Evolutionary conservation across 2,329 filamentous ascomycete species (phyloP).

Genomic region (Pseudogymnoascus sp.): DNA sequence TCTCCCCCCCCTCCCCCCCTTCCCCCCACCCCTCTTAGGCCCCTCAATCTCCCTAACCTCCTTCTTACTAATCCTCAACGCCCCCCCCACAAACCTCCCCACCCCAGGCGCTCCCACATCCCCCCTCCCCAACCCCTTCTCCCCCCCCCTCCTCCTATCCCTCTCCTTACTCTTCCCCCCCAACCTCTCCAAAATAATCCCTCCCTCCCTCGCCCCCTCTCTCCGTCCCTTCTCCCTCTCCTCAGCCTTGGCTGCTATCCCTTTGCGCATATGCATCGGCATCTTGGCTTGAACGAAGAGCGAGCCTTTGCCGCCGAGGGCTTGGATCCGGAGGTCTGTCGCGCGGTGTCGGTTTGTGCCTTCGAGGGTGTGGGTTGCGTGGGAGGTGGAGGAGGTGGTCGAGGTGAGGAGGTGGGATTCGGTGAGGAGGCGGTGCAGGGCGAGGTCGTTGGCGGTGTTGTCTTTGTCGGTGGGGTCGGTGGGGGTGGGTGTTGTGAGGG

Average conservation of each 20-base stretch:
- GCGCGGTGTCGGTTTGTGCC: constrained; percentile 75
- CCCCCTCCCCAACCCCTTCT: constrained; percentile 41
- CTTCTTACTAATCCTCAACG: constrained; percentile 66
- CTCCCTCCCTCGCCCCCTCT: constrained; percentile 78
- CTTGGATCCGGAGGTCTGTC: constrained; percentile 73
- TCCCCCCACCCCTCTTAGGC: constrained; percentile 26
- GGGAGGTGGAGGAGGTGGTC: constrained; percentile 36
- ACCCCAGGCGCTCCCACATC: constrained; percentile 66
- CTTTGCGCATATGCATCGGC: constrained; percentile 79
- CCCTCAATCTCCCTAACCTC: constrained; percentile 69
- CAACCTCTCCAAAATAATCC: constrained; percentile 69
- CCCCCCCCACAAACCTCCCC: constrained; percentile 72
- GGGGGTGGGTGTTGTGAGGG: constrained; percentile 27
- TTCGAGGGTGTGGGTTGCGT: constrained; percentile 14
- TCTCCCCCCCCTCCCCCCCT: constrained; percentile 28
- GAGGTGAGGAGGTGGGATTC: constrained; percentile 82
- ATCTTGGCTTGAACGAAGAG: constrained; percentile 75
- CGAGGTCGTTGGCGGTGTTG: constrained; percentile 85
- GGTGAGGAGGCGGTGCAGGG: constrained; percentile 78
- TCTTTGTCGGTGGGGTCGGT: constrained; percentile 49
- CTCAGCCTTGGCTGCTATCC: constrained; percentile 63
- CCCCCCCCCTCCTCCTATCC: constrained; percentile 34
- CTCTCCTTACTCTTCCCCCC: constrained; percentile 30
- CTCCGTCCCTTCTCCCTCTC: constrained; percentile 63
- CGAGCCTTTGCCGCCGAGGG: constrained; percentile 69